Percentiles rank a stretch among this genome's conserved stretches.
Evolutionary conservation across 2,329 filamentous ascomycete genomes (phyloP).

Genomic region (Fusarium sp.): DNA sequence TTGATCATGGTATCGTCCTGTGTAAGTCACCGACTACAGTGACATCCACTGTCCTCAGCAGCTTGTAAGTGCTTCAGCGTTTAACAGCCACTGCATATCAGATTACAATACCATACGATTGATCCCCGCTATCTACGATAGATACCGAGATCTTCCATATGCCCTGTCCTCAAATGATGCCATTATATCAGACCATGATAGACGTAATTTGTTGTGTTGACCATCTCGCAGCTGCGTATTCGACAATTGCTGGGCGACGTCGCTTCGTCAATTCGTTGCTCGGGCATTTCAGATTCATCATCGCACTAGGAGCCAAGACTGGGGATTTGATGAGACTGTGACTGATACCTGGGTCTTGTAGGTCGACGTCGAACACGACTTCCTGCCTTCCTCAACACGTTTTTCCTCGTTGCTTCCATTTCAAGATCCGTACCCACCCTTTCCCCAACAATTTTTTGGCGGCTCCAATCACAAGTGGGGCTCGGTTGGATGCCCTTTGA

Average conservation of each 20-base stretch:
- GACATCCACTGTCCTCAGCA: background rate
- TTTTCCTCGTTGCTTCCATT: conserved; percentile 21
- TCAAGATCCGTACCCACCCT: conserved; percentile 38
- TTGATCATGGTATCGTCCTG: background rate
- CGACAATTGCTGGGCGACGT: conserved; percentile 38
- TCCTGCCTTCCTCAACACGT: conserved; percentile 40
- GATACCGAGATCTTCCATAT: conserved; percentile 29
- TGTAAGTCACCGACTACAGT: background rate
- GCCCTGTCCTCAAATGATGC: conserved; percentile 30
- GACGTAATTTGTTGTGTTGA: conserved; percentile 21
- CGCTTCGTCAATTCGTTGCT: background rate
- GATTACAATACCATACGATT: conserved; percentile 20
- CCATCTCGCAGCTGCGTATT: conserved; percentile 31
- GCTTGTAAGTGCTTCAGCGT: conserved; percentile 18
- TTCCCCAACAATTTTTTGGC: conserved; percentile 50
- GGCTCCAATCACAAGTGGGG: conserved; percentile 40
- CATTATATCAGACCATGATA: conserved; percentile 44
- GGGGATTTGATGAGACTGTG: background rate
- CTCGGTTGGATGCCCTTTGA: conserved; percentile 22
- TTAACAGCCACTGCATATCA: conserved; percentile 27
- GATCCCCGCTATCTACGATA: conserved; percentile 13
- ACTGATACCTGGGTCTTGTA: conserved; percentile 16
- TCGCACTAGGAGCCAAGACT: conserved; percentile 1
- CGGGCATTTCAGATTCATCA: conserved; percentile 3
- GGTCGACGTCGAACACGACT: conserved; percentile 36